A percentile compares a stretch with the other conserved stretches of the same genome.
These are phyloP conservation scores for Lathyrus oleraceus DNA, from an alignment of 306 rosid genomes.

Conservation along the genomic window DNA sequence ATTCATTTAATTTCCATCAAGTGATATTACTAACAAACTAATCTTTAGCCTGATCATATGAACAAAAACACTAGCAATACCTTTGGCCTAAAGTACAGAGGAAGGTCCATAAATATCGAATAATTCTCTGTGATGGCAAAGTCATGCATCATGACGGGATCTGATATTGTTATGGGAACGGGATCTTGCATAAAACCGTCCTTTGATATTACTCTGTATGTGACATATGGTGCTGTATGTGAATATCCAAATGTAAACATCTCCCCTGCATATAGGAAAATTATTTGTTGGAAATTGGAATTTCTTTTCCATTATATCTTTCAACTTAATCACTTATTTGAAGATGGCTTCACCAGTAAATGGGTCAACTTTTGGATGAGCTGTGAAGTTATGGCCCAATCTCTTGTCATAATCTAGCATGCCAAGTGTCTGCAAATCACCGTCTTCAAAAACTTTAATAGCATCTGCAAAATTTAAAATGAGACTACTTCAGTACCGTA, in stretches of 20 bases:
- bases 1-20: slow-evolving; percentile 8
- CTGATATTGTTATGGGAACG: slow-evolving; percentile 81
- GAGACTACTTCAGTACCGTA: slow-evolving; percentile 28
- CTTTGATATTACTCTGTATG: slow-evolving; percentile 89
- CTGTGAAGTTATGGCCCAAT: slow-evolving; percentile 85
- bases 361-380: slow-evolving; percentile 98
- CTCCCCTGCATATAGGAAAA: slow-evolving; percentile 69
- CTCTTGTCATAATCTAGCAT: slow-evolving; percentile 93
- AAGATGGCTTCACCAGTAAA: slow-evolving; percentile 64
- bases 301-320: slow-evolving; percentile 17
- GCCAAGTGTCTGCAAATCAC: slow-evolving; percentile 93
- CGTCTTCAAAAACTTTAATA: slow-evolving; percentile 91
- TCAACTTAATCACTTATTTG: slow-evolving; percentile 23
- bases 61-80: slow-evolving; percentile 42
- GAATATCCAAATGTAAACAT: slow-evolving; percentile 97
- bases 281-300: slow-evolving; percentile 25
- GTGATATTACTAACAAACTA: background rate
- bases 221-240: slow-evolving; percentile 77
- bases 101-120: slow-evolving; percentile 93
- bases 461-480: slow-evolving; percentile 59
- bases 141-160: slow-evolving; percentile 95
- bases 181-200: slow-evolving; percentile 94
- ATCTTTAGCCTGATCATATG: slow-evolving; percentile 1
- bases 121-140: slow-evolving; percentile 91
- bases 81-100: slow-evolving; percentile 82